These are phyloP conservation scores for Penicillium crystallinum DNA, from an alignment of 495 filamentous ascomycete genomes.

Conservation along the genomic window DNA sequence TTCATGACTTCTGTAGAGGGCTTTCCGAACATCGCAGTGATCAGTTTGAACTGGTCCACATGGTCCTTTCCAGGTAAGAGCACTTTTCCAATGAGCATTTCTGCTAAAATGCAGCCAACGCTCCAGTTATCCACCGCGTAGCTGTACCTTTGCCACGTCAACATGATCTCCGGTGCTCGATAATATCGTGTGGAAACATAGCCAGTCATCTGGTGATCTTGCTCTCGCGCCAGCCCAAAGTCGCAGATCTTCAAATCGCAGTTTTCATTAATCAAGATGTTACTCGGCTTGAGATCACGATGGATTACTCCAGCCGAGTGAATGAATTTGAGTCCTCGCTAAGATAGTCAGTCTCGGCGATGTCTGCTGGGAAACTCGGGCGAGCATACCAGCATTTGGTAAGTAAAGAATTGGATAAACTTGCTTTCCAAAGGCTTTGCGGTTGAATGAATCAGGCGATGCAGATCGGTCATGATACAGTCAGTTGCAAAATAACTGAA, in stretches of 20 bases:
- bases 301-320: conserved; percentile 91
- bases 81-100: conserved; percentile 90
- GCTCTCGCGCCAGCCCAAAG: conserved; percentile 85
- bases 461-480: conserved; percentile 82
- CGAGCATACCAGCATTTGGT: conserved; percentile 75
- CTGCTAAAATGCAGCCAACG: conserved; percentile 88
- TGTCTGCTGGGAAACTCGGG: neutral
- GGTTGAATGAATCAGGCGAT: conserved; percentile 63
- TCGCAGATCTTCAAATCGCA: conserved; percentile 96
- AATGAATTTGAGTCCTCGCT: conserved; percentile 77
- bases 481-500: conserved; percentile 86
- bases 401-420: conserved; percentile 93
- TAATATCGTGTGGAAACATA: conserved; percentile 87
- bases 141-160: conserved; percentile 96
- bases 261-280: conserved; percentile 92
- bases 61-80: conserved; percentile 93
- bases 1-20: conserved; percentile 57
- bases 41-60: conserved; percentile 92
- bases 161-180: conserved; percentile 91
- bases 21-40: conserved; percentile 83
- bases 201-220: conserved; percentile 93
- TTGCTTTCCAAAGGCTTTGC: conserved; percentile 85
- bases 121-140: conserved; percentile 96
- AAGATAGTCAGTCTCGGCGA: conserved; percentile 46
- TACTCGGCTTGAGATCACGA: conserved; percentile 85